These are phyloP conservation scores for Arabidopsis suecica DNA, from an alignment of 345 rosid genomes.

Conservation along the genomic window DNA sequence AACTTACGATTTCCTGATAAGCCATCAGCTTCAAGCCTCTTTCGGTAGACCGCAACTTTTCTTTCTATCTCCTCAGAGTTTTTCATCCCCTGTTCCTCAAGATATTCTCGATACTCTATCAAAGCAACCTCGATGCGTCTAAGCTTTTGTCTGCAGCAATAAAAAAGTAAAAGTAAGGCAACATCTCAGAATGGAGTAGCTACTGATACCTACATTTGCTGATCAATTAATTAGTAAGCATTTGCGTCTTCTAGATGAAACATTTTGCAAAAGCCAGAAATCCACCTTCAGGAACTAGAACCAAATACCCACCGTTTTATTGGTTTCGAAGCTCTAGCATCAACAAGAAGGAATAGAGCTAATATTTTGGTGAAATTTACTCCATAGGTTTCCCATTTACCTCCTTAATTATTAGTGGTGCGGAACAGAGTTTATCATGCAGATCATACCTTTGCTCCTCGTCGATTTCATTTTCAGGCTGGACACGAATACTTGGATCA, in stretches of 20 bases:
- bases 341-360: not conserved
- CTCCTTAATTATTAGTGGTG: not conserved
- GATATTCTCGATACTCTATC: constrained; percentile 86
- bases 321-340: not conserved
- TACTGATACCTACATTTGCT: constrained; percentile 4
- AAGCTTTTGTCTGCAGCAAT: constrained; percentile 65
- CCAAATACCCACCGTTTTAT: not conserved
- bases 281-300: not conserved
- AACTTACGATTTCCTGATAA: constrained; percentile 65
- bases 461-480: constrained; percentile 60
- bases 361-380: not conserved
- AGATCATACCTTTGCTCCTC: constrained; percentile 78
- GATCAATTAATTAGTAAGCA: not conserved
- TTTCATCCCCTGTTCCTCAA: constrained; percentile 75
- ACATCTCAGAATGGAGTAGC: not conserved
- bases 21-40: constrained; percentile 73
- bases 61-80: constrained; percentile 76
- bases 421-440: not conserved
- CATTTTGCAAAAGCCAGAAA: not conserved
- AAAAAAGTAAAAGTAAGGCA: constrained; percentile 31
- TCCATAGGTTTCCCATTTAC: not conserved
- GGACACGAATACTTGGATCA: constrained; percentile 54
- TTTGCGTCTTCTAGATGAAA: not conserved
- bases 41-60: constrained; percentile 67
- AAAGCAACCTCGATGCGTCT: constrained; percentile 78